Evolutionary conservation across 371 early-diverging fungal genomes (phyloP).

Genomic region (Coemansia linderi): DNA sequence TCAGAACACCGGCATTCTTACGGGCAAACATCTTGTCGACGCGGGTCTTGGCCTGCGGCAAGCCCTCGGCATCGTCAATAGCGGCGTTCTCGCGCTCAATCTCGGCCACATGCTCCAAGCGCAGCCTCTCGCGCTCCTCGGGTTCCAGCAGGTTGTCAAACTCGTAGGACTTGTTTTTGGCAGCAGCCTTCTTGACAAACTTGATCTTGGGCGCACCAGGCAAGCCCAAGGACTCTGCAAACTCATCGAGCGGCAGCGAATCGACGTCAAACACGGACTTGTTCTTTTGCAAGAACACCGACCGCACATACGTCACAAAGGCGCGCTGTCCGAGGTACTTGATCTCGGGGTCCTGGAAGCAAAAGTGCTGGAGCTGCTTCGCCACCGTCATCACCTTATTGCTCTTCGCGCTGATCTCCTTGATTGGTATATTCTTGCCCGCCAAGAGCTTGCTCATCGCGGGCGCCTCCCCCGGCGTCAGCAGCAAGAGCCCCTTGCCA

Average conservation of each 20-base stretch:
- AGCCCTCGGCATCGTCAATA: conserved; percentile 17
- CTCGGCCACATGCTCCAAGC: conserved; percentile 20
- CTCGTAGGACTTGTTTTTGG: conserved; percentile 64
- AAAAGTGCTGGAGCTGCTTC: conserved; percentile 82
- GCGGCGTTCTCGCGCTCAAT: conserved; percentile 36
- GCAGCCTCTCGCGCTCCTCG: conserved; percentile 30
- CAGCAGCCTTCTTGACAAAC: conserved; percentile 67
- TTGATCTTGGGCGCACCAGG: conserved; percentile 94
- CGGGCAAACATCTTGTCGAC: conserved; percentile 89
- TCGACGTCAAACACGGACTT: conserved; percentile 86
- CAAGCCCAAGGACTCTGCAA: conserved; percentile 86
- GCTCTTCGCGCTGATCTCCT: conserved; percentile 79
- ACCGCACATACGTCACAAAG: conserved; percentile 91
- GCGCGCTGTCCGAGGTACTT: conserved; percentile 94
- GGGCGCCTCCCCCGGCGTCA: conserved; percentile 85
- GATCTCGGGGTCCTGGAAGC: conserved; percentile 91
- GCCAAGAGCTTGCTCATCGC: conserved; percentile 75
- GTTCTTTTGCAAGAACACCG: conserved; percentile 84
- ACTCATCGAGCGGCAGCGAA: conserved; percentile 82
- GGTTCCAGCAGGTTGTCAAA: conserved; percentile 48
- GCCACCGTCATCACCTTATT: conserved; percentile 75
- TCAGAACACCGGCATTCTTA: conserved; percentile 87
- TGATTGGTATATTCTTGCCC: conserved; percentile 79
- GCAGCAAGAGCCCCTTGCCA: conserved; percentile 84
- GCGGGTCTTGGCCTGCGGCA: conserved; percentile 63